Percentiles rank a stretch among this genome's conserved stretches.
These are phyloP conservation scores for Anastatica hierochuntica DNA, from an alignment of 345 rosid genomes.

Conservation along the genomic window DNA sequence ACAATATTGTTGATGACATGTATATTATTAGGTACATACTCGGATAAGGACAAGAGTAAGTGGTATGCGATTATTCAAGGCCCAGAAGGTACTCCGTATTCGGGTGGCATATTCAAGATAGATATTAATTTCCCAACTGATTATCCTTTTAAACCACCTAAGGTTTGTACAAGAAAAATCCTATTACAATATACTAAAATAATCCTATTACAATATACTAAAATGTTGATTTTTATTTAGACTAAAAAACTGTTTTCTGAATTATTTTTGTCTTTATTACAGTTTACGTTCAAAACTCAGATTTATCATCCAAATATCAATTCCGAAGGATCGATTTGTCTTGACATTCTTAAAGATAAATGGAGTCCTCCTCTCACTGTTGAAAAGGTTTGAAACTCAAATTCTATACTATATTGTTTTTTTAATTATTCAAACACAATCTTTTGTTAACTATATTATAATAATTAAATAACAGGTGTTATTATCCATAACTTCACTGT, in stretches of 20 bases:
- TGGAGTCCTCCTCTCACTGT: conserved; percentile 9
- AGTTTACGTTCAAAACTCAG: not conserved
- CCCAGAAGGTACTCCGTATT: not conserved
- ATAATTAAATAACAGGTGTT: conserved; percentile 2
- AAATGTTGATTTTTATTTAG: not conserved
- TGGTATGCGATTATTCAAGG: conserved; percentile 7
- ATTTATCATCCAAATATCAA: conserved; percentile 12
- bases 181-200: not conserved
- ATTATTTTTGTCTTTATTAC: too few relatives aligned
- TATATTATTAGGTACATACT: not conserved
- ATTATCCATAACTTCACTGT: conserved; percentile 5
- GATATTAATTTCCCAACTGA: not conserved
- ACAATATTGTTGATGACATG: not conserved
- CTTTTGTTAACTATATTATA: not conserved
- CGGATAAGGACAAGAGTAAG: not conserved
- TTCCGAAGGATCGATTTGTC: not conserved
- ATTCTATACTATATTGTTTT: not conserved
- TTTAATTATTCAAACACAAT: too few relatives aligned
- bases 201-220: not conserved
- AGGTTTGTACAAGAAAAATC: not conserved
- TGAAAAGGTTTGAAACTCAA: not conserved
- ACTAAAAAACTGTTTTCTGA: too few relatives aligned
- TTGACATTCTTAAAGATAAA: conserved; percentile 12
- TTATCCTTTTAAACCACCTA: conserved; percentile 15
- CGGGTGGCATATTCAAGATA: not conserved